phyloP scores from a whole-genome alignment of 345 rosid genomes.

The Arabidopsis suecica region DNA sequence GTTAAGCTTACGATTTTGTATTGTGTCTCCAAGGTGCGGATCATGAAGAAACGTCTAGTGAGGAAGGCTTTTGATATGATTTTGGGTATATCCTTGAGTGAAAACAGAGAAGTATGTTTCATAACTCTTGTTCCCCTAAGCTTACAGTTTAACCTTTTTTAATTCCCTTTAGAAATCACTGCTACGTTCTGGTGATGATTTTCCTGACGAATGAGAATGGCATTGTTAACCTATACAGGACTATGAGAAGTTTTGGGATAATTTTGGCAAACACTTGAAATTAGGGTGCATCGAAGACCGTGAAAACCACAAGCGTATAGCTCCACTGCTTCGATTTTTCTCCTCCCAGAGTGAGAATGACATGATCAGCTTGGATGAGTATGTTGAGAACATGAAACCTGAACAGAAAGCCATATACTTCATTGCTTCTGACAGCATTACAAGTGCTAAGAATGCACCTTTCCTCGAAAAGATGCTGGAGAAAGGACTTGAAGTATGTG shows the following conservation, averaged over 20 bases:
- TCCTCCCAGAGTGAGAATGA: conserved; percentile 95
- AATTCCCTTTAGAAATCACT: neutral
- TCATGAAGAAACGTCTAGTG: conserved; percentile 92
- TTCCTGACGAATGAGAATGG: conserved; percentile 15
- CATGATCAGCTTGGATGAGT: conserved; percentile 96
- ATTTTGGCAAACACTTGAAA: conserved; percentile 84
- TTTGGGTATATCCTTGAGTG: conserved; percentile 87
- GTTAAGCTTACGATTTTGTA: conserved; percentile 15
- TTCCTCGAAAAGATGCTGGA: conserved; percentile 90
- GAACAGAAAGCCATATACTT: conserved; percentile 93
- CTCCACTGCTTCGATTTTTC: conserved; percentile 91
- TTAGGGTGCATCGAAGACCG: conserved; percentile 96
- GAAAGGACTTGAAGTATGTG: conserved; percentile 84
- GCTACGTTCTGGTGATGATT: conserved; percentile 1
- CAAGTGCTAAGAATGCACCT: conserved; percentile 91
- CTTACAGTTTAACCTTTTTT: neutral
- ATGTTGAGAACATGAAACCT: conserved; percentile 94
- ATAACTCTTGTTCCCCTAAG: conserved; percentile 5
- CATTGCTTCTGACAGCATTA: conserved; percentile 87
- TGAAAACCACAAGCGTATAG: conserved; percentile 96
- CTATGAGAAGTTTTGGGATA: conserved; percentile 95
- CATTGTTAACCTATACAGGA: conserved; percentile 57
- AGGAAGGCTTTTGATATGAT: conserved; percentile 97
- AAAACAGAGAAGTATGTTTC: conserved; percentile 74
- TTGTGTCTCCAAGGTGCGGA: conserved; percentile 68